phyloP scores from a whole-genome alignment of 805 yeast genomes.

The Nakazawaea holstii region DNA sequence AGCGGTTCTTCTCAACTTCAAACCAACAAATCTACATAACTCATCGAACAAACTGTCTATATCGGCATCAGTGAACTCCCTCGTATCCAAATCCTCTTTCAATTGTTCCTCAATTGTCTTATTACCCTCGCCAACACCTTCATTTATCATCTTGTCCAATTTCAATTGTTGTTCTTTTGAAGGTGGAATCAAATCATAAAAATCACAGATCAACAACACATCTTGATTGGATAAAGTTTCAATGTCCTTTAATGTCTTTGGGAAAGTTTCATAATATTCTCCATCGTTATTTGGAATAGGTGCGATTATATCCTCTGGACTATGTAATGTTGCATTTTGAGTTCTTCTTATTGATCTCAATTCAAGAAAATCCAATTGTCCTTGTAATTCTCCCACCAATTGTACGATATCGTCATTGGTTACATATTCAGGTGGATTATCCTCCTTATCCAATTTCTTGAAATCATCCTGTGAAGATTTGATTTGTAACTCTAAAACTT shows the following conservation, averaged over 20 bases:
- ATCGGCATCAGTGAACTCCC: constrained; percentile 40
- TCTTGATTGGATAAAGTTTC: constrained; percentile 35
- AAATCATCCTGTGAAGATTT: constrained; percentile 33
- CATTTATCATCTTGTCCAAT: constrained; percentile 46
- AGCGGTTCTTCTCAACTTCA: constrained; percentile 45
- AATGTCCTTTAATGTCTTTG: constrained; percentile 52
- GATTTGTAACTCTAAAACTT: constrained; percentile 65
- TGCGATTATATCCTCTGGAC: constrained; percentile 43
- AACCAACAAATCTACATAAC: constrained; percentile 65
- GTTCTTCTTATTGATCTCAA: constrained; percentile 70
- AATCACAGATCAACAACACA: constrained; percentile 54
- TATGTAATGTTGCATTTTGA: constrained; percentile 49
- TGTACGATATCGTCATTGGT: constrained; percentile 83
- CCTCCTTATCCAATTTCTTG: constrained; percentile 19
- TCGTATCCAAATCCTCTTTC: constrained; percentile 7
- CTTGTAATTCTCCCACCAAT: constrained; percentile 84
- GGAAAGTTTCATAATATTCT: constrained; percentile 48
- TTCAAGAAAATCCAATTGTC: constrained; percentile 75
- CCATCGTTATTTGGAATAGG: constrained; percentile 81
- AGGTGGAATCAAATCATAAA: constrained; percentile 75
- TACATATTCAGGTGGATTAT: constrained; percentile 47
- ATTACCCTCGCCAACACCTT: constrained; percentile 30
- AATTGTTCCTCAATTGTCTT: constrained; percentile 25
- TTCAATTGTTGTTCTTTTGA: constrained; percentile 47
- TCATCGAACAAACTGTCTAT: constrained; percentile 52